Evolutionary conservation across 2,329 filamentous ascomycete genomes (phyloP).

Genomic region (Cyclaneusma minus): DNA sequence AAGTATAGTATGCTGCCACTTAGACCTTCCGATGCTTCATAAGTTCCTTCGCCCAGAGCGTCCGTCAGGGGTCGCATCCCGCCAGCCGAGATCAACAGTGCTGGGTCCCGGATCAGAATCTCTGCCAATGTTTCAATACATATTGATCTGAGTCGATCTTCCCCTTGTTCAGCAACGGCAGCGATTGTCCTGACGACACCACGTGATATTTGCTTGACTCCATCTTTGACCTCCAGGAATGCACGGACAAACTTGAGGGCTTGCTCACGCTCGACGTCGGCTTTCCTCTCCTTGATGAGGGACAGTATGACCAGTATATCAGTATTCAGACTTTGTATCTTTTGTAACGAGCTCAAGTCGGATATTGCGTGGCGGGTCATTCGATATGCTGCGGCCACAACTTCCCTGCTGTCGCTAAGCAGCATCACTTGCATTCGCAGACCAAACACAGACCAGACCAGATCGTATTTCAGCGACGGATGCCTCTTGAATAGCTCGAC

Average conservation of each 20-base stretch:
- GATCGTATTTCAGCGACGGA: slow-evolving; percentile 86
- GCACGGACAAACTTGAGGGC: slow-evolving; percentile 91
- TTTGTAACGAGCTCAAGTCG: slow-evolving; percentile 76
- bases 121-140: slow-evolving; percentile 88
- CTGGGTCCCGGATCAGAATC: slow-evolving; percentile 74
- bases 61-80: slow-evolving; percentile 83
- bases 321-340: slow-evolving; percentile 74
- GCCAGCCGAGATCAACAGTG: slow-evolving; percentile 65
- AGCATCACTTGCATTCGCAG: slow-evolving; percentile 91
- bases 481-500: slow-evolving; percentile 95
- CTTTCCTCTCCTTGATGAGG: slow-evolving; percentile 87
- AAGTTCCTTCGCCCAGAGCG: slow-evolving; percentile 76
- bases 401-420: slow-evolving; percentile 86
- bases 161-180: slow-evolving; percentile 67
- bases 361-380: slow-evolving; percentile 91
- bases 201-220: slow-evolving; percentile 72
- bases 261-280: slow-evolving; percentile 93
- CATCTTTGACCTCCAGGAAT: slow-evolving; percentile 90
- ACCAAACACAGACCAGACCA: slow-evolving; percentile 92
- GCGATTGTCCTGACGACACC: slow-evolving; percentile 81
- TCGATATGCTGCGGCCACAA: slow-evolving; percentile 85
- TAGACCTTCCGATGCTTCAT: slow-evolving; percentile 83
- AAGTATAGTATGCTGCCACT: slow-evolving; percentile 80
- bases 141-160: slow-evolving; percentile 65
- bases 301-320: slow-evolving; percentile 88